Evolutionary conservation across 192 early-diverging fungal genomes (phyloP), one percentile per base, ranked within the genome.

Genomic region (Backusella morwellensis): DNA sequence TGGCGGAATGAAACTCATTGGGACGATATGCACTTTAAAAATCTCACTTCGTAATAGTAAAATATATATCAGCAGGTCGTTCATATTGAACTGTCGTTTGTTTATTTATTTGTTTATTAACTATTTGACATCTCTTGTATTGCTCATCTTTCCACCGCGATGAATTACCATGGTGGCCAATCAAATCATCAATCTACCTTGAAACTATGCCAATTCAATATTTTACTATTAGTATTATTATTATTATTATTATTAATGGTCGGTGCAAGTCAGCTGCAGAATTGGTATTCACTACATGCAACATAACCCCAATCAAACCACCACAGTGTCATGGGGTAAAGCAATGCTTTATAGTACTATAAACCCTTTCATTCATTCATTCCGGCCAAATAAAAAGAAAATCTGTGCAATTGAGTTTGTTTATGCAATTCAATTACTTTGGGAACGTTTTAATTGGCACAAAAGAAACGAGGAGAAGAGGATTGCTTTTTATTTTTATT

Each of bases 381-480:
- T 50, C 47, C 47, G 47, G n/a, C 17, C 19, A 50, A 50, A n/a
- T 4, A 50, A 50, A 6, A 50, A 19, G 4, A 47, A 15, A 17
- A 5, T 0, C 8, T 1, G 26, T 29, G 17, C 44, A 47, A 50
- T 50, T 50, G 47, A 50, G 47, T 50, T 50, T 50, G 47, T 50
- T 59, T 59, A 59, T 59, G 54, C 54, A 59, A 59, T 59, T 59
- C 54, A 59, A 59, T 59, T 23, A 59, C 0, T 3, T 40, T 23
- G 54, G 7, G 26, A 9, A 0, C 54, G 2, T 59, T 59, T 23
- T 59, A 23, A 59, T 59, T 59, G 54, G 54, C 9, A 59, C n/a
- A 59, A 59, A 59, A 56, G 54, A 56, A 54, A 54, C 52, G 52
- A 54, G 52, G 52, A 54, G 52, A n/a, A 56, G 23, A 56, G 23